A percentile compares a stretch with the other conserved stretches of the same genome.
Evolutionary conservation across 768 basidiomycete genomes (phyloP).

Genomic region (Artomyces pyxidatus): DNA sequence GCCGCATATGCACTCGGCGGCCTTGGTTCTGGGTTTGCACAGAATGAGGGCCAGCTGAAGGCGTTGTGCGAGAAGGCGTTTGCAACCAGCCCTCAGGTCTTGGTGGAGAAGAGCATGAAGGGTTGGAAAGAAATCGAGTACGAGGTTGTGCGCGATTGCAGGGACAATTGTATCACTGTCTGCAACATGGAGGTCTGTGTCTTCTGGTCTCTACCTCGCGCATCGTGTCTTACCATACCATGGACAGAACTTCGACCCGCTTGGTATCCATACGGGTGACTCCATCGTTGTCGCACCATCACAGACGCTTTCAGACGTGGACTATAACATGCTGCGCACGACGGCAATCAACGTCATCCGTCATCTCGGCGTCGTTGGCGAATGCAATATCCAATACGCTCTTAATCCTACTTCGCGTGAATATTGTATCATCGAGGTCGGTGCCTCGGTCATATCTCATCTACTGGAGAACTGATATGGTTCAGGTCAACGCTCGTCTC

Average conservation of each 20-base stretch:
- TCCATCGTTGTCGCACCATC: slow-evolving; percentile 98
- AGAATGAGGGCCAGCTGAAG: slow-evolving; percentile 82
- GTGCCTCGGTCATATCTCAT: slow-evolving; percentile 11
- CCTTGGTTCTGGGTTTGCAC: slow-evolving; percentile 97
- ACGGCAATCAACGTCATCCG: slow-evolving; percentile 98
- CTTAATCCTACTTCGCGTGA: slow-evolving; percentile 92
- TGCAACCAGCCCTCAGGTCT: slow-evolving; percentile 93
- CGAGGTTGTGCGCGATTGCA: slow-evolving; percentile 95
- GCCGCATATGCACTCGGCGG: slow-evolving; percentile 97
- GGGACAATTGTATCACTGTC: slow-evolving; percentile 98
- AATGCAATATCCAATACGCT: slow-evolving; percentile 99
- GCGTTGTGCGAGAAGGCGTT: slow-evolving; percentile 92
- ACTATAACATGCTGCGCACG: slow-evolving; percentile 98
- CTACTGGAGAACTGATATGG: not conserved
- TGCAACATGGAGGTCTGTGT: slow-evolving; percentile 98
- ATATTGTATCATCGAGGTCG: slow-evolving; percentile 96
- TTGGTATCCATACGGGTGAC: slow-evolving; percentile 97
- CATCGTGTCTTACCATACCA: not conserved
- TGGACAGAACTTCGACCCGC: slow-evolving; percentile 91
- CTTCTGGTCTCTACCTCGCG: slow-evolving; percentile 3
- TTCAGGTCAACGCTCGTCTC: slow-evolving; percentile 87
- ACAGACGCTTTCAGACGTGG: slow-evolving; percentile 96
- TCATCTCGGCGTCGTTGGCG: slow-evolving; percentile 95
- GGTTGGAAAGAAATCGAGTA: slow-evolving; percentile 99
- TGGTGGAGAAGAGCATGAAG: slow-evolving; percentile 99